Base-by-base conservation (phyloP, 371 early-diverging fungal species). In the Rhizopus microsporus region DNA sequence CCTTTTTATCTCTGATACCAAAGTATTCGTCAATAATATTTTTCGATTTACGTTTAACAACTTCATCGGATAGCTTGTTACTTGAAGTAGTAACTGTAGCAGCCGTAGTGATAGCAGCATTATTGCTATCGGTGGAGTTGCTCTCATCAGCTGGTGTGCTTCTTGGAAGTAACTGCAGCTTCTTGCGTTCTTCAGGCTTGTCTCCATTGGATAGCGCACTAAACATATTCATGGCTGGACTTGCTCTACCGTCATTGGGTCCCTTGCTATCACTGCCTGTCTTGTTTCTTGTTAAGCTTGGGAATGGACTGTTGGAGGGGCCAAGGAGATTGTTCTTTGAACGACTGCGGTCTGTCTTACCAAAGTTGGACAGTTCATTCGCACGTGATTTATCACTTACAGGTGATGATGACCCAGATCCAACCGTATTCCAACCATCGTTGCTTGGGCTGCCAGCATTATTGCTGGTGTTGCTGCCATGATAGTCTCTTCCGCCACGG, bases 341-440 rank as follows among this genome's bases (percentile, higher is more conserved):
- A 71, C 87, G 85, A 65, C 87, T 80, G 56, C 89, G 83, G 47
- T 82, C 75, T 0, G 89, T 67, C 62, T 92, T 86, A 39, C 95
- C 95, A 72, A 95, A 93, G 51, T 81, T 80, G 33, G 88, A 77
- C 39, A 93, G 71, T 57, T 95, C 94, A 15, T 84, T 89, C 65
- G 51, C 54, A 57, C 45, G 58, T 54, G 72, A 67, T 56, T 67
- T 68, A 53, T 65, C 66, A 37, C 71, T 74, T 8, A 46, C 30
- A 23, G 46, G 46, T 9, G 46, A 46, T 33, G 80, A 71, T 8
- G 73, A 72, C 46, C 81, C 74, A 12, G 53, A 47, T 16, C 78
- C 84, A 8, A 86, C 88, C 10, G 86, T 86, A 42, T 69, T 87
- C 92, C 89, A 90, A 32, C 93, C 94, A 78, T 84, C 91, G 32